Evolutionary conservation across 2,329 filamentous ascomycete species (phyloP), one percentile per base, ranked within the genome.

Genomic region (Chrysosporium queenslandicum): DNA sequence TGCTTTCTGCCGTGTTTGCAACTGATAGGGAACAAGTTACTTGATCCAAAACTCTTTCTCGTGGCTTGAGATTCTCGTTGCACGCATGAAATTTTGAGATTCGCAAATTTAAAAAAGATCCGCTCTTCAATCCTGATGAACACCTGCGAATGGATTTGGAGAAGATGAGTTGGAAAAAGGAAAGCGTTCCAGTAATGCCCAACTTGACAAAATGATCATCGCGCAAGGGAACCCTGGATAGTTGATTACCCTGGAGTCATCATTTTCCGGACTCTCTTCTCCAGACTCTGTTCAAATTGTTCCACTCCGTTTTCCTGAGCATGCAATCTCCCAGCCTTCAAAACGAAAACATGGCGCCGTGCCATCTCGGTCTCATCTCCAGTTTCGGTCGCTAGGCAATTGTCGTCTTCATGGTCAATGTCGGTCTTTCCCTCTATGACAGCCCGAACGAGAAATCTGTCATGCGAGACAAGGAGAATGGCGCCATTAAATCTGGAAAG

Each of bases 381-480:
- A 20, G 41, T 23, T n/a, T n/a, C 60, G 66, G 54, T 73, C 60
- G 60, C 63, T 46, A 62, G 62, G 53, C 65, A 63, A 29, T 69
- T 69, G 2, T 68, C 71, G 2, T 70, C 72, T 2, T 65, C 68
- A 21, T 32, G 16, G n/a, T 68, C 75, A 1, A 62, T 63, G 18
- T 69, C 71, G 12, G 70, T 63, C 43, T 77, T 67, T 0, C 83
- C 83, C 63, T 87, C 83, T 0, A 92, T 74, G 0, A 85, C 85
- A 2, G 81, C 81, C 42, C 83, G 77, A 69, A 92, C 77, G 60
- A 94, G 84, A 75, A 86, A 94, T 29, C 88, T 76, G 65, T 94
- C 87, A 70, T 94, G 88, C 32, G 82, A 88, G 3, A 92, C 83
- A 4, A 92, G 70, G 36, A 94, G 69, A 3, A 92, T 77, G 0